These are phyloP conservation scores for Diddensiella caesifluorescens DNA, from an alignment of 805 yeast genomes.

Conservation along the genomic window DNA sequence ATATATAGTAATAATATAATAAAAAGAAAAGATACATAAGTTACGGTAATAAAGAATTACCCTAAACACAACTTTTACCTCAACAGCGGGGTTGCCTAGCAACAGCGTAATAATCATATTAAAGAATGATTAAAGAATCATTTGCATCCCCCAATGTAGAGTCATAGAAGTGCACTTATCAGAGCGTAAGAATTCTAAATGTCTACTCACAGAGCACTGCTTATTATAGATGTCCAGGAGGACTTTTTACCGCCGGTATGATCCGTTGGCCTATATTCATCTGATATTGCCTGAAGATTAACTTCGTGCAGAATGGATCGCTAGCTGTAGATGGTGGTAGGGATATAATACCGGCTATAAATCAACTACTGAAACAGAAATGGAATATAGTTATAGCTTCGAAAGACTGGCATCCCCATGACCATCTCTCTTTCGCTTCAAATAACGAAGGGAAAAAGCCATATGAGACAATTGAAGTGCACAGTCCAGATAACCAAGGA, in stretches of 20 bases:
- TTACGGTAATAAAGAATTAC: too few species aligned
- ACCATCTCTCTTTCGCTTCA: constrained; percentile 79
- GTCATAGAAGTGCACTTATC: too few species aligned
- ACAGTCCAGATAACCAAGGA: constrained; percentile 42
- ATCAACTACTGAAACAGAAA: constrained; percentile 39
- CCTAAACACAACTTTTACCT: too few species aligned
- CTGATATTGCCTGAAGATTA: background rate
- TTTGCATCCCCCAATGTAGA: too few species aligned
- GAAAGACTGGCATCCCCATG: constrained; percentile 82
- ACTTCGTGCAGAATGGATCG: constrained; percentile 55
- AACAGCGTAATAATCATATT: too few species aligned
- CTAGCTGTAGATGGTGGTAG: constrained; percentile 69
- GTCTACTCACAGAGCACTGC: constrained; percentile 59
- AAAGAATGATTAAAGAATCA: too few species aligned
- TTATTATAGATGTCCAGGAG: constrained; percentile 77
- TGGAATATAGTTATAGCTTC: constrained; percentile 71
- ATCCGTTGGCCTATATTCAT: background rate
- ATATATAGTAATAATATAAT: too few species aligned
- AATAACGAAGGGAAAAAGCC: constrained; percentile 48
- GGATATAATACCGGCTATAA: constrained; percentile 48
- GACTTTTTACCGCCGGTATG: constrained; percentile 70
- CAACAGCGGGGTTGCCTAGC: too few species aligned
- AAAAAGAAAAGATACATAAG: too few species aligned
- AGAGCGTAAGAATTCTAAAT: too few species aligned
- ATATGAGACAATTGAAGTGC: constrained; percentile 44